Evolutionary conservation across 345 rosid species (phyloP), one percentile per base, ranked within the genome.

Genomic region (Dipteronia dyeriana): DNA sequence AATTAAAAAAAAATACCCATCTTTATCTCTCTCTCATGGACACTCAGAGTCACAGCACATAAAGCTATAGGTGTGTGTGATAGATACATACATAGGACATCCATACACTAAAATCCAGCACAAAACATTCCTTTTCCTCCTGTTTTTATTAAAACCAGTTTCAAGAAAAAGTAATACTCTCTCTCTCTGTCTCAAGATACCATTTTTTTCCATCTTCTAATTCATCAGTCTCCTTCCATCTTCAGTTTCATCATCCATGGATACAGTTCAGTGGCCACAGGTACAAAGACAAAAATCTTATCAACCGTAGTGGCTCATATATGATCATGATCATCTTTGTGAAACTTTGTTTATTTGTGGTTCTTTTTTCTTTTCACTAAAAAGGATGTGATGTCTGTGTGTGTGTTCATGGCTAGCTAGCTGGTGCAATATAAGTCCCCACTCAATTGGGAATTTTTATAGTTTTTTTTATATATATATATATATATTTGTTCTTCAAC

Each of bases 251-350:
- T 19, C 45, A 71, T 87, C 92, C 90, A 95, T 95, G 98, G 97
- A 93, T 87, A 95, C 93, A 75, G 95, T 92, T 86, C 93, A 88
- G 76, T 95, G 98, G 98, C 94, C 98, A 86, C 98, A 93, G 98
- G 99, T 95, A 75, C 12, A 83, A 26, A 78, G 61, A 34, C 38
- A 34, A 87, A 45, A 45, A 45, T 45, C 49, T 45, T 75, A 84
- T 80, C 77, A 54, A 78, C 51, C 49, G 20, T 4, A 39, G 45
- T 64, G 25, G 25, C 39, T 47, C 39, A 60, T 34, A 34, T 34
- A 34, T 34, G 38, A 34, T 34, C 38, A 34, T 34, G 38, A 34
- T 76, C 16, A 41, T 56, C 69, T 77, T 53, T 61, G 45, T 75
- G 29, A 51, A 56, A 22, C 72, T 69, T 31, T 67, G 70, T 76